Evolutionary conservation across 78 protist species (phyloP), one percentile per base, ranked within the genome.

Genomic region (Isochrysis galbana): DNA sequence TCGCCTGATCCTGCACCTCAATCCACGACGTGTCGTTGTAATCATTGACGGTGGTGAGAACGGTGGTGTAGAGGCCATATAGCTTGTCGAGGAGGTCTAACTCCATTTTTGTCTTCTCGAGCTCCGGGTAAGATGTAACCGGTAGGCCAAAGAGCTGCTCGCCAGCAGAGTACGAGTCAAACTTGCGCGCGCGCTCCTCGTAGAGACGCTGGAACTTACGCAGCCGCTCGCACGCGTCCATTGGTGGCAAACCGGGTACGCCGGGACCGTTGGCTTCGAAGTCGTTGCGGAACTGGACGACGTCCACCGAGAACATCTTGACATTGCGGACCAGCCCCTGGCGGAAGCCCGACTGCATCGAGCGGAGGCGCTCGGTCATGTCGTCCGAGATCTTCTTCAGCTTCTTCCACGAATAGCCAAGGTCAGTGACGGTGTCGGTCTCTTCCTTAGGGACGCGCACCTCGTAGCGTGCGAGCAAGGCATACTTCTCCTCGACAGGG

Each of bases 181-280:
- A 95, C 77, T 91, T 92, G 41, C 98, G 93, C 94, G 95, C 93
- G n/a, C 87, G 92, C 77, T 96, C 97, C 41, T 92, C 95, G 61
- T 91, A 97, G 39, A 55, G 90, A 2, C 97, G 92, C 93, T 96
- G 93, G 95, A 91, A 97, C 91, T 69, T 83, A 46, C 84, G 89
- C 61, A 97, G 96, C 19, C 98, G 88, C 80, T 96, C 97, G 61
- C 91, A 89, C 36, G 98, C 98, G 1, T 91, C 96, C 38, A 45
- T 77, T 2, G 98, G 97, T n/a, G 86, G 7, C 77, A 96, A 36
- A 10, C 95, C 98, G 1, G 87, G 90, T 21, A 90, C 94, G 91
- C 90, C 94, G 10, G 98, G 98, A 19, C 98, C 98, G 42, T 82
- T 91, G 29, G 32, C 46, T 23, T 94, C 94, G 87, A 92, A 97